phyloP scores from a whole-genome alignment of 1,284 basidiomycete species.

The Melanopsichium pennsylvanicum region DNA sequence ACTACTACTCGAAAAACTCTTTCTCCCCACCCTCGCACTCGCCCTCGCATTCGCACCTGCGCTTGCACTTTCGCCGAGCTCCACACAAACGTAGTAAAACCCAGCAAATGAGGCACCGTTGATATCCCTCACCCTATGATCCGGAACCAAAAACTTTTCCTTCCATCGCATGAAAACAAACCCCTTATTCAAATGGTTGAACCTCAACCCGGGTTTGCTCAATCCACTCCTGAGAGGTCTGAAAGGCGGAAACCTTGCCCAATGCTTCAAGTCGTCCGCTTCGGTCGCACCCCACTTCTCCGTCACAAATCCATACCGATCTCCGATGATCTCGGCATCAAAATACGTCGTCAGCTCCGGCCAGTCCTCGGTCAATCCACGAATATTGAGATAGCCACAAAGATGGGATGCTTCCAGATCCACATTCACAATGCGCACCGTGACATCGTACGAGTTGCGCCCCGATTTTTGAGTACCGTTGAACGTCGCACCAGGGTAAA shows the following conservation, averaged over 20 bases:
- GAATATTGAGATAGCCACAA: conserved; percentile 64
- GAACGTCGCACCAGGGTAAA: conserved; percentile 60
- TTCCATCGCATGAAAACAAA: conserved; percentile 92
- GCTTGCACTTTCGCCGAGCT: conserved; percentile 68
- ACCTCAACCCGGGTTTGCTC: conserved; percentile 38
- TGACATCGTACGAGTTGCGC: conserved; percentile 60
- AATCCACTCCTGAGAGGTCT: conserved; percentile 38
- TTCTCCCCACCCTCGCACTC: too few species aligned
- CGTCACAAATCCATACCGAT: conserved; percentile 55
- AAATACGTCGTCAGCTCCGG: conserved; percentile 65
- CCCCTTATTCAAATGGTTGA: conserved; percentile 54
- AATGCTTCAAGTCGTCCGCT: conserved; percentile 61
- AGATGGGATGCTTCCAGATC: conserved; percentile 58
- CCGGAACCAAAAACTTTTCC: conserved; percentile 91
- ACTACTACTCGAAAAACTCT: too few species aligned
- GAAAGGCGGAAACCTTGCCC: conserved; percentile 58
- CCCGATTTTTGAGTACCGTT: conserved; percentile 60
- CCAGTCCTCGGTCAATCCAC: conserved; percentile 64
- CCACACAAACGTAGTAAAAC: conserved; percentile 84
- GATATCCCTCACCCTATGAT: conserved; percentile 91
- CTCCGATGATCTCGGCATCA: conserved; percentile 63
- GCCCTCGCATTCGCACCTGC: neutral
- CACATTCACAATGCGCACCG: conserved; percentile 60
- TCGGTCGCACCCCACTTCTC: conserved; percentile 62
- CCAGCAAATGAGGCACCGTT: conserved; percentile 88